phyloP scores from a whole-genome alignment of 768 basidiomycete species.

The Crepidotus variabilis region DNA sequence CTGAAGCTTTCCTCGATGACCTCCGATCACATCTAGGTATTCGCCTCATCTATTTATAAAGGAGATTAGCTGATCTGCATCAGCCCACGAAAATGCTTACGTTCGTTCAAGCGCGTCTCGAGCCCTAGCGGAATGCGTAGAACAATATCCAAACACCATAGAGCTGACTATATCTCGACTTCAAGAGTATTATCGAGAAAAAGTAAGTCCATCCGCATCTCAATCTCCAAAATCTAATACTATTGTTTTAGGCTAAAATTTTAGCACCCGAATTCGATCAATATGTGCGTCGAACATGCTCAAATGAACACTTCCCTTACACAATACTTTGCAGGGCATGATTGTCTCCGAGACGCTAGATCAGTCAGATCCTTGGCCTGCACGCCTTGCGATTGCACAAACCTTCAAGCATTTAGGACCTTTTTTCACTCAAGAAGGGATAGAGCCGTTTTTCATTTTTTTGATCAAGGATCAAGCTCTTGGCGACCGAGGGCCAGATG shows the following conservation, averaged over 20 bases:
- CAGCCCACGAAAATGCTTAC: constrained; percentile 78
- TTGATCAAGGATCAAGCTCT: constrained; percentile 83
- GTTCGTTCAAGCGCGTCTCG: constrained; percentile 70
- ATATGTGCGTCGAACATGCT: constrained; percentile 56
- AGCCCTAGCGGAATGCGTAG: constrained; percentile 75
- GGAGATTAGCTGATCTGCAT: neutral
- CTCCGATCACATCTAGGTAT: constrained; percentile 70
- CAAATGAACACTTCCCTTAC: neutral
- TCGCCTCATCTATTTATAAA: constrained; percentile 11
- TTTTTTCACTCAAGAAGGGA: constrained; percentile 53
- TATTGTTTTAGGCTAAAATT: constrained; percentile 60
- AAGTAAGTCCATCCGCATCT: constrained; percentile 36
- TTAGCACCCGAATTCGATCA: constrained; percentile 90
- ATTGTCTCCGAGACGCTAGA: constrained; percentile 85
- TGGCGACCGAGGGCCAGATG: constrained; percentile 79
- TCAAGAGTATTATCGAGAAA: constrained; percentile 77
- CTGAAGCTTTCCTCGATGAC: constrained; percentile 55
- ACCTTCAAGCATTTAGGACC: constrained; percentile 68
- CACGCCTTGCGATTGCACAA: constrained; percentile 69
- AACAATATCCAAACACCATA: constrained; percentile 61
- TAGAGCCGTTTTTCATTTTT: constrained; percentile 79
- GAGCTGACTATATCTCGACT: constrained; percentile 46
- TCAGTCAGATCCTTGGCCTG: constrained; percentile 83
- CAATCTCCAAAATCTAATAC: neutral
- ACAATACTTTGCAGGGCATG: constrained; percentile 66